Percentiles rank a stretch among this genome's conserved stretches.
These are phyloP conservation scores for Taiwanofungus camphoratus DNA, from an alignment of 1,284 basidiomycete genomes.

Conservation along the genomic window DNA sequence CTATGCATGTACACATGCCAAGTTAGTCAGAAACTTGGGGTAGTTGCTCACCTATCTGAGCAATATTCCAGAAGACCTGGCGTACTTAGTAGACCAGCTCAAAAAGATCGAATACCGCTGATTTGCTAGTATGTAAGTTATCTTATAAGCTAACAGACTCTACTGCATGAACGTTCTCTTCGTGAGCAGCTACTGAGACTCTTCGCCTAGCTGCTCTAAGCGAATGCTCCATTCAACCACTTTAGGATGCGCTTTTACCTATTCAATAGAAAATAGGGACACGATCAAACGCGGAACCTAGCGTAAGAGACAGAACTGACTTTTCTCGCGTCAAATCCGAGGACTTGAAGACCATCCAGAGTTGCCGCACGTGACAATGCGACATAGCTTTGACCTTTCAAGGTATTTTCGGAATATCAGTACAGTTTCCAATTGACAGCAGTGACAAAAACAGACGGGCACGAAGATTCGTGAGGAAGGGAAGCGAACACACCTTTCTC, in stretches of 20 bases:
- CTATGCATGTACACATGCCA: too few relatives aligned
- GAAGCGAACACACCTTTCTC: slow-evolving; percentile 72
- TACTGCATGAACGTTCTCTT: background rate
- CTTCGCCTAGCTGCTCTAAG: slow-evolving; percentile 32
- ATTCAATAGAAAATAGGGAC: too few relatives aligned
- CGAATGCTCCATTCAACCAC: slow-evolving; percentile 65
- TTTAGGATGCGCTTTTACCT: slow-evolving; percentile 69
- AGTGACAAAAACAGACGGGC: too few relatives aligned
- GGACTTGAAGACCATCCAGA: slow-evolving; percentile 86
- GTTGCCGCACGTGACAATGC: slow-evolving; percentile 93
- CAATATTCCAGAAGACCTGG: too few relatives aligned
- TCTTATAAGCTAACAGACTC: background rate
- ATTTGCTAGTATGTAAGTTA: background rate
- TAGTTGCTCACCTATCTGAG: too few relatives aligned
- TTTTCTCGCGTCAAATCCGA: slow-evolving; percentile 80
- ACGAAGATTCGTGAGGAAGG: too few relatives aligned
- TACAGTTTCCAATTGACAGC: too few relatives aligned
- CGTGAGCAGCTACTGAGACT: background rate
- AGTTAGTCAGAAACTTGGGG: too few relatives aligned
- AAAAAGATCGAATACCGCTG: too few relatives aligned
- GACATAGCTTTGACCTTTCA: slow-evolving; percentile 92
- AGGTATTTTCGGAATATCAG: too few relatives aligned
- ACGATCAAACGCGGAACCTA: too few relatives aligned
- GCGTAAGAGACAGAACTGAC: slow-evolving; percentile 36
- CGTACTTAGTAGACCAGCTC: too few relatives aligned